phyloP scores from a whole-genome alignment of 148 eudicot genomes.

The Gaultheria prostrata region DNA sequence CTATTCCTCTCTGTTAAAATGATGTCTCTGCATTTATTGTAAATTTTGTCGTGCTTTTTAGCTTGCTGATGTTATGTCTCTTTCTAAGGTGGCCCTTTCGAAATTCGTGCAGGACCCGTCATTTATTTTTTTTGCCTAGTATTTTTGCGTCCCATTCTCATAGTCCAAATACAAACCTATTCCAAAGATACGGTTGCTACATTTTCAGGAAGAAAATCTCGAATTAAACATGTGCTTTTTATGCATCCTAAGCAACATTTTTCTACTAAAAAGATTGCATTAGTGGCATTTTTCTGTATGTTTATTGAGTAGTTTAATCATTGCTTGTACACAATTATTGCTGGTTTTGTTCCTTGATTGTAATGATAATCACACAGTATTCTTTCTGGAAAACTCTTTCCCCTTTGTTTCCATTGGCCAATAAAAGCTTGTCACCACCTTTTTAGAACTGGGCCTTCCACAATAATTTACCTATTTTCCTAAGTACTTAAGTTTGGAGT shows the following conservation, averaged over 20 bases:
- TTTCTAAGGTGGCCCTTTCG: background rate
- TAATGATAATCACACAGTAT: background rate
- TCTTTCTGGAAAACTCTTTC: background rate
- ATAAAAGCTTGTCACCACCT: background rate
- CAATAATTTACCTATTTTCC: background rate
- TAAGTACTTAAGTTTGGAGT: no score
- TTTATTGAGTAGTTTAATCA: background rate
- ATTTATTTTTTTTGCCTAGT: no score
- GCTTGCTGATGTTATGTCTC: background rate
- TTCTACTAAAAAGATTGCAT: background rate
- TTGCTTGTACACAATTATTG: background rate
- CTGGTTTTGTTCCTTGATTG: conserved; percentile 2
- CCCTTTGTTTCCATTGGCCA: background rate
- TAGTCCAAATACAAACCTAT: background rate
- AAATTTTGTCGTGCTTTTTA: background rate
- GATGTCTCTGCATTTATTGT: background rate
- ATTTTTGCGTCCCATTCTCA: background rate
- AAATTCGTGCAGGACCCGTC: background rate
- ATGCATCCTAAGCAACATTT: background rate
- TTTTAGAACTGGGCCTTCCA: background rate
- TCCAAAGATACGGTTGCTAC: background rate
- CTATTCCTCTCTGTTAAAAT: background rate
- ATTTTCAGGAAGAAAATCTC: background rate
- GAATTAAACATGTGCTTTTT: background rate
- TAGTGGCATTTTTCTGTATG: background rate